These are phyloP conservation scores for Ascochyta viciae-villosae DNA, from an alignment of 2,329 filamentous ascomycete genomes.

Conservation along the genomic window DNA sequence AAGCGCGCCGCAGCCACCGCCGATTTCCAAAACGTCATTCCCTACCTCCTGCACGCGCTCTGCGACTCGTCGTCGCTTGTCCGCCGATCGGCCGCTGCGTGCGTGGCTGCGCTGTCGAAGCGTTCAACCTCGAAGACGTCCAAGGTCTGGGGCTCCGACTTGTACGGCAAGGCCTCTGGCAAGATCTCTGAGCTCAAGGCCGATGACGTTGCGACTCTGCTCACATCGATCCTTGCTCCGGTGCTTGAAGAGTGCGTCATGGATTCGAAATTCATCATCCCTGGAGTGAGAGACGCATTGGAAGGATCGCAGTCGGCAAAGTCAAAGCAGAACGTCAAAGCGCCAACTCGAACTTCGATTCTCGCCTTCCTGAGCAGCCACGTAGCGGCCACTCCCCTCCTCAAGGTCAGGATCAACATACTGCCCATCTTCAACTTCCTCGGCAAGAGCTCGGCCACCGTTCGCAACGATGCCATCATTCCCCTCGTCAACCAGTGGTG, in stretches of 20 bases:
- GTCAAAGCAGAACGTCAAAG: conserved; percentile 55
- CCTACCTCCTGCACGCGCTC: conserved; percentile 78
- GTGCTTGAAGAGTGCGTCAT: conserved; percentile 85
- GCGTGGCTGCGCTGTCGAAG: conserved; percentile 55
- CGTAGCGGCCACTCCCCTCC: conserved; percentile 70
- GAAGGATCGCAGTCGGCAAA: conserved; percentile 57
- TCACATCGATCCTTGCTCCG: conserved; percentile 75
- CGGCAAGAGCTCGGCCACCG: conserved; percentile 73
- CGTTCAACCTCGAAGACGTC: conserved; percentile 21
- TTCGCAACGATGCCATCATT: conserved; percentile 77
- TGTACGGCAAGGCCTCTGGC: conserved; percentile 67
- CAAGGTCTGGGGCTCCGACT: conserved; percentile 32
- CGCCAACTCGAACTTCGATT: conserved; percentile 69
- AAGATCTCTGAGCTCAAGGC: conserved; percentile 69
- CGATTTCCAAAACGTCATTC: conserved; percentile 82
- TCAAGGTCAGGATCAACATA: conserved; percentile 73
- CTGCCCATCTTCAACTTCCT: conserved; percentile 75
- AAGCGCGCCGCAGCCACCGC: conserved; percentile 51
- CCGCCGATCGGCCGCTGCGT: conserved; percentile 74
- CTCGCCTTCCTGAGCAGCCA: conserved; percentile 78
- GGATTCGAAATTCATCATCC: conserved; percentile 73
- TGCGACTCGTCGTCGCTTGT: conserved; percentile 78
- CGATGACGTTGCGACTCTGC: conserved; percentile 54
- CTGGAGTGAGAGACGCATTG: conserved; percentile 67
- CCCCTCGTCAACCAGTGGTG: conserved; percentile 77